Conservation (phyloP, 176 grass and related monocot species). For the Zea mays region DNA sequence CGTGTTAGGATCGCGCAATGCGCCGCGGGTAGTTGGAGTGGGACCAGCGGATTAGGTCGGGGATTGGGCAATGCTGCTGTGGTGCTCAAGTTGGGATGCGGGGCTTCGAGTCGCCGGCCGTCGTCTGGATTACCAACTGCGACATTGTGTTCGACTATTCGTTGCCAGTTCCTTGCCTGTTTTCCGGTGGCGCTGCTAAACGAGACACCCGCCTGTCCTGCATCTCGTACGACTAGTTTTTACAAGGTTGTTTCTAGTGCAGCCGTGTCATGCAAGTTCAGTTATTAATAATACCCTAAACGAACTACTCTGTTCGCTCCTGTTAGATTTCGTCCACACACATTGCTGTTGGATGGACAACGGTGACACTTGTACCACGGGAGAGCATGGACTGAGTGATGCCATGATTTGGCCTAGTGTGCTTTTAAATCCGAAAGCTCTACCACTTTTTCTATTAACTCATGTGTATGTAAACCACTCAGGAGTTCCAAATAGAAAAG, state of each 20-base stretch:
- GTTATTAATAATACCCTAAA: not conserved
- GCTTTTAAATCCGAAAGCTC: not conserved
- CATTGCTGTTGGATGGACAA: not conserved
- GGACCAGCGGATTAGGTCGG: not conserved
- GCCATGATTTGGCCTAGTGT: conserved; percentile 1
- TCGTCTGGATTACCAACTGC: not conserved
- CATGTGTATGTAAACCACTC: not conserved
- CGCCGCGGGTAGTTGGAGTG: not conserved
- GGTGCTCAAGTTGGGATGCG: too few species aligned
- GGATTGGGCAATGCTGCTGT: conserved; percentile 23
- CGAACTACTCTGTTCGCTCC: not conserved
- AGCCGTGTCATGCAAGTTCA: not conserved
- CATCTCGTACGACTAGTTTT: too few species aligned
- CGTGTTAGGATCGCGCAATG: conserved; percentile 6
- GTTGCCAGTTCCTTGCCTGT: not conserved
- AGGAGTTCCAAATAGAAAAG: conserved; percentile 89
- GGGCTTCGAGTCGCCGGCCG: not conserved
- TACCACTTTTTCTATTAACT: not conserved
- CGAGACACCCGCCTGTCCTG: not conserved
- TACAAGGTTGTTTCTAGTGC: not conserved
- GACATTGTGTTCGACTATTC: not conserved
- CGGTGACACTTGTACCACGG: not conserved
- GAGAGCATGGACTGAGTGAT: not conserved
- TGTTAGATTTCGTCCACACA: not conserved
- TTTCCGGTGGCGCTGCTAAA: not conserved